These are phyloP conservation scores for Naematelia encephala DNA, from an alignment of 768 basidiomycete genomes.

Conservation along the genomic window DNA sequence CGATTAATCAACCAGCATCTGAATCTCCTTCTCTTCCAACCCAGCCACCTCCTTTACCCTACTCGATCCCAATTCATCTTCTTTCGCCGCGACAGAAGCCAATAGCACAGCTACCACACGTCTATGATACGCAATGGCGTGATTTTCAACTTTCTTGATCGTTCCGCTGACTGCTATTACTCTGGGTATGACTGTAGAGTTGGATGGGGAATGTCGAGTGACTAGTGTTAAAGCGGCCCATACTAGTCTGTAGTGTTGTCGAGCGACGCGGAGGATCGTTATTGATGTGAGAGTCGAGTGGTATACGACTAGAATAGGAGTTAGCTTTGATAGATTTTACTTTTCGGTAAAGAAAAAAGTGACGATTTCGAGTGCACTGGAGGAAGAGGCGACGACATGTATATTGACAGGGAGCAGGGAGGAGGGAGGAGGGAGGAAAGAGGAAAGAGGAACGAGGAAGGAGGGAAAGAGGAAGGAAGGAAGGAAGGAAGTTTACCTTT, in stretches of 20 bases:
- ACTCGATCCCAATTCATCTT: conserved; percentile 4
- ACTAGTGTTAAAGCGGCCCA: conserved; percentile 72
- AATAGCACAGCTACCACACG: conserved; percentile 16
- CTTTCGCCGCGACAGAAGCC: background rate
- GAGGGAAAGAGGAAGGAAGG: background rate
- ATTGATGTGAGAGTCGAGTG: conserved; percentile 78
- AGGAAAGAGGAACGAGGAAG: background rate
- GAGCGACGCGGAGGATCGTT: conserved; percentile 78
- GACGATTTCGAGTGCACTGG: too few relatives aligned
- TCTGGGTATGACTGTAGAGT: conserved; percentile 63
- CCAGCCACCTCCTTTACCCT: background rate
- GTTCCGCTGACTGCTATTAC: conserved; percentile 82
- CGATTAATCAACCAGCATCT: background rate
- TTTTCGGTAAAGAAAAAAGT: too few relatives aligned
- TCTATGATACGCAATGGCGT: conserved; percentile 37
- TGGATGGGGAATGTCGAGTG: conserved; percentile 56
- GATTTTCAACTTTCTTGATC: conserved; percentile 71
- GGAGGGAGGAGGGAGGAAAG: background rate
- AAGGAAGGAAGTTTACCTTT: conserved; percentile 56
- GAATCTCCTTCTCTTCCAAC: background rate
- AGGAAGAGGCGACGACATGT: too few relatives aligned
- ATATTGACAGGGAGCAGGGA: background rate
- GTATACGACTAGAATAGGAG: conserved; percentile 66
- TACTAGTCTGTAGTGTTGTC: conserved; percentile 71
- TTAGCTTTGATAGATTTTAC: conserved; percentile 14